Evolutionary conservation across 352 stramenopile genomes (phyloP), one percentile per base, ranked within the genome.

Genomic region (Phytophthora palmivora): DNA sequence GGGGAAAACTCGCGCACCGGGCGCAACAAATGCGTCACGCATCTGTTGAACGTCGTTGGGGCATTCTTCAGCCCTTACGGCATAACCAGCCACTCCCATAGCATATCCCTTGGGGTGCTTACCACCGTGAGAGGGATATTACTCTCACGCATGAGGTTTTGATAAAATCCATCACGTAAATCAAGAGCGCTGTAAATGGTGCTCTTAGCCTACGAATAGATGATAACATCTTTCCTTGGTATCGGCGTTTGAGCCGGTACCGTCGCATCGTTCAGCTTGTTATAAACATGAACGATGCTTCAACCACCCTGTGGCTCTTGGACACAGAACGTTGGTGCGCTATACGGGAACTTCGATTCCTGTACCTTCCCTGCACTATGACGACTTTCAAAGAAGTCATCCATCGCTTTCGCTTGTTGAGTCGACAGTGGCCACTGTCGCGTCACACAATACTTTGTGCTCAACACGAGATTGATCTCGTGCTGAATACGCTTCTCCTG

Each of bases 251-350:
- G 44, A 16, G 28, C 28, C n/a, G 30, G 26, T 52, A 52, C 28
- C 9, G 44, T 52, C 26, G 28, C 28, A 41, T 52, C 44, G 44
- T 41, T 52, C 44, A 37, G 19, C 24, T 49, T 49, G 43, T 49
- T 37, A 15, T 24, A 49, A 21, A 24, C 43, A 42, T 53, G 45
- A 41, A 56, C 19, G 48, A 56, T 56, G 48, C 48, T 33, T 22
- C 48, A 56, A 2, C 21, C 34, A 11, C 33, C 34, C 33, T 45
- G 33, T 45, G 48, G 19, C 36, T 36, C 46, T 12, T 46, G 21
- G 34, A 56, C 33, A 46, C 33, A 56, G 48, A 56, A 56, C 19
- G 19, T 56, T 3, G 32, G 48, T 9, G 32, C 33, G 4, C 19
- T 46, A 34, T 56, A 19, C 34, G 47, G 33, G 34, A 34, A 46